phyloP scores from a whole-genome alignment of 495 filamentous ascomycete species.

The Lasiosphaeria ovina region DNA sequence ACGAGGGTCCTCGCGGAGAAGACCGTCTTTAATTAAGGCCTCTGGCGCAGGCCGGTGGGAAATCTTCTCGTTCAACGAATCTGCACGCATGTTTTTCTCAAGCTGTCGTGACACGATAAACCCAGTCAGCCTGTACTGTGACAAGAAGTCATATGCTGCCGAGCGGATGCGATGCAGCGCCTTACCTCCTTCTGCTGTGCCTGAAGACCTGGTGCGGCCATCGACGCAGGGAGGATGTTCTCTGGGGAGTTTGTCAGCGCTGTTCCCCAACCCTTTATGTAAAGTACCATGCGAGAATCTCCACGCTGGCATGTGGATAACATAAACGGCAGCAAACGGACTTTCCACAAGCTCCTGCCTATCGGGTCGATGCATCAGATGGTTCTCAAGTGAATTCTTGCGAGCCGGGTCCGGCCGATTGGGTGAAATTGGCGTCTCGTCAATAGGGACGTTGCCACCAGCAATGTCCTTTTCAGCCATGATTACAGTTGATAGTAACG shows the following conservation, averaged over 20 bases:
- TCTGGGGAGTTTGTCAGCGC: slow-evolving; percentile 37
- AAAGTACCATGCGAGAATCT: not conserved
- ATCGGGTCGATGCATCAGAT: slow-evolving; percentile 76
- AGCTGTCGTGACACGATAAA: slow-evolving; percentile 40
- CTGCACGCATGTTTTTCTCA: slow-evolving; percentile 78
- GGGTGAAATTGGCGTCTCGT: slow-evolving; percentile 66
- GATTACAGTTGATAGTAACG: slow-evolving; percentile 12
- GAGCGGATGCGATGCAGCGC: not conserved
- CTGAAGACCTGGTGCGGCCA: slow-evolving; percentile 69
- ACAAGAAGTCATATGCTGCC: not conserved
- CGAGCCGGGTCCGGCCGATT: slow-evolving; percentile 54
- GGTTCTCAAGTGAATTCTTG: slow-evolving; percentile 86
- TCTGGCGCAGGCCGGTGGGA: slow-evolving; percentile 71
- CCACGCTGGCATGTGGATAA: not conserved
- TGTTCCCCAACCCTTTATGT: not conserved
- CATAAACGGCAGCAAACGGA: slow-evolving; percentile 40
- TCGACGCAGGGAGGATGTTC: slow-evolving; percentile 80
- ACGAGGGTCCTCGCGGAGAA: slow-evolving; percentile 63
- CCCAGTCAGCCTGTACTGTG: not conserved
- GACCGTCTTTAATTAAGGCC: slow-evolving; percentile 72
- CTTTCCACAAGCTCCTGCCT: slow-evolving; percentile 81
- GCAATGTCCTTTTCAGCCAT: slow-evolving; percentile 42
- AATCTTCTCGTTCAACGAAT: slow-evolving; percentile 81
- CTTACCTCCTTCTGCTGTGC: slow-evolving; percentile 69
- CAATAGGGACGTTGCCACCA: slow-evolving; percentile 18